phyloP scores from a whole-genome alignment of 164 flowering plant species.

The Vitis riparia region DNA sequence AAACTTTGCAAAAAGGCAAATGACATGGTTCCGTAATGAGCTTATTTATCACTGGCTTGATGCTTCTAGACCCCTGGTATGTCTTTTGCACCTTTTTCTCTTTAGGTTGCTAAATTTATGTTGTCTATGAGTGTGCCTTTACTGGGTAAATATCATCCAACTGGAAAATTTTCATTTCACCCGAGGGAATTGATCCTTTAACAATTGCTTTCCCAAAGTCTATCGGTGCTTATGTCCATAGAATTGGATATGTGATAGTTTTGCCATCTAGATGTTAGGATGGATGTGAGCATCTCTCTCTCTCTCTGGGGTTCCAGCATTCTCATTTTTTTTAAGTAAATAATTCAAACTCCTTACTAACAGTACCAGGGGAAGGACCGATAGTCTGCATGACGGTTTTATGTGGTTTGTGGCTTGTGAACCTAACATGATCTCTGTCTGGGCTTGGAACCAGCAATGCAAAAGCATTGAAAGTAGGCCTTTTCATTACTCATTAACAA shows the following conservation, averaged over 20 bases:
- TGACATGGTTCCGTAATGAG: constrained; percentile 97
- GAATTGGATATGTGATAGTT: background rate
- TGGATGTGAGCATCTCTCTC: background rate
- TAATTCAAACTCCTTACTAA: no score
- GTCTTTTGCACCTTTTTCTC: constrained; percentile 5
- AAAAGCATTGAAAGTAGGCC: no score
- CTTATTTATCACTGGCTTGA: constrained; percentile 88
- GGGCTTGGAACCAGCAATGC: no score
- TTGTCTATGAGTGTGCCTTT: no score
- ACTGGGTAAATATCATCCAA: background rate
- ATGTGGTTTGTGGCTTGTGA: no score
- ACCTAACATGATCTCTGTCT: no score
- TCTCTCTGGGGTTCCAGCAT: no score
- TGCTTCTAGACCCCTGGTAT: constrained; percentile 89
- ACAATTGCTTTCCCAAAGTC: background rate
- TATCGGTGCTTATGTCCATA: background rate
- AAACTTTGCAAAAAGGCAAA: constrained; percentile 94
- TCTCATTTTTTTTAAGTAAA: no score
- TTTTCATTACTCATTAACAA: no score
- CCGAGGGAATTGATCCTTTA: background rate
- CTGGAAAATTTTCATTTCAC: background rate
- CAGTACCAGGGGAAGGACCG: no score
- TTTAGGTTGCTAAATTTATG: no score
- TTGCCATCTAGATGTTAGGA: constrained; percentile 1
- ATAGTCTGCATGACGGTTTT: no score